Evolutionary conservation across 106 monocot genomes (phyloP), one percentile per base, ranked within the genome.

Genomic region (Acanthochlamys bracteata): DNA sequence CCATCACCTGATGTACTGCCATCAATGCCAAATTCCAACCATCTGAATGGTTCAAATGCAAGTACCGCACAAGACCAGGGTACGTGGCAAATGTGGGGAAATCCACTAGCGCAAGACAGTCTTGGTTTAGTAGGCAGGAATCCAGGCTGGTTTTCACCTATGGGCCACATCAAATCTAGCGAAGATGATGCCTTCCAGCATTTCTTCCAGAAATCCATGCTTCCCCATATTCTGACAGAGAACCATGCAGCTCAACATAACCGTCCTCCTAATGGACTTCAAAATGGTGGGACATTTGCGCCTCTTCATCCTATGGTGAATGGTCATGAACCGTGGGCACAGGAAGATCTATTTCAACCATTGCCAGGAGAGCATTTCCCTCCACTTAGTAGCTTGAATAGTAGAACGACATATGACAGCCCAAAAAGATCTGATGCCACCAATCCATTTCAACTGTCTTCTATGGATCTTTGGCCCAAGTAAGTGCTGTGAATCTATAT

Each of bases 31-130:
- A 78, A 43, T 26, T 45, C 71, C 22, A 53, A 65, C 24, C 56
- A 75, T 67, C 39, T 63, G 25, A n/a, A 66, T 60, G 33, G 53
- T 59, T 70, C 74, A 19, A 70, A 76, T 22, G 73, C 71, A 24
- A 70, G 58, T 68, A 65, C 74, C 61, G 59, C 57, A 68, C 66
- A 71, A 55, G 76, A 74, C 25, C 66, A 73, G 20, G 82, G 84
- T 25, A 78, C 86, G 55, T 96, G 90, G 90, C 77, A 90, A 56
- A 82, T 96, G 86, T 96, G 95, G 95, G 80, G 78, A 19, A 72
- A 70, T 52, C 86, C 89, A 51, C 66, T 87, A 25, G 53, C 79
- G 56, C 74, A 81, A 43, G 84, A 95, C 62, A 70, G 72, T 6
- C 62, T 86, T 20, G 89, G 80, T 67, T 57, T 82, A 33, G 71